Conservation (phyloP, 2,329 filamentous ascomycete species). For the Cyphellophora attinorum region DNA sequence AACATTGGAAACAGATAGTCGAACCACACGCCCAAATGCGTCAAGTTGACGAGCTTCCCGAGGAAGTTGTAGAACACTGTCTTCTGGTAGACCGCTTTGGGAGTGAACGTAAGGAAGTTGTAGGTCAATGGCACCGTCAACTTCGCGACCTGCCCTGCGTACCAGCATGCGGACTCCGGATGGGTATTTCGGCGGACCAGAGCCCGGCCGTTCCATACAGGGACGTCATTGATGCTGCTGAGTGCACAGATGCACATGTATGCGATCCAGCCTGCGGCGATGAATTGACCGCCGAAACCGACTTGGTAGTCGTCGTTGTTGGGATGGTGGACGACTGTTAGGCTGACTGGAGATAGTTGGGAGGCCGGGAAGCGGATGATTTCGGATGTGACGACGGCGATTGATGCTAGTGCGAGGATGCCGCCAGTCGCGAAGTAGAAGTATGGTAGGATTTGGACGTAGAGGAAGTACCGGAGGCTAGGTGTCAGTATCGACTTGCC, state of each 20-base stretch:
- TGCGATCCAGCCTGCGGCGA: conserved; percentile 78
- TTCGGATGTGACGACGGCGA: conserved; percentile 87
- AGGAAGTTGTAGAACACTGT: conserved; percentile 86
- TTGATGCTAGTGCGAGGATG: conserved; percentile 64
- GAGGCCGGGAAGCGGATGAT: conserved; percentile 74
- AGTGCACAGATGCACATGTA: conserved; percentile 94
- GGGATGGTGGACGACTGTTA: conserved; percentile 55
- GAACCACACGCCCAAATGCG: conserved; percentile 71
- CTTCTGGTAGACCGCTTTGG: conserved; percentile 58
- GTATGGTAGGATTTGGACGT: conserved; percentile 65
- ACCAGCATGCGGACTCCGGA: conserved; percentile 91
- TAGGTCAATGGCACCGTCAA: conserved; percentile 87
- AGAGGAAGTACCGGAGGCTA: conserved; percentile 67
- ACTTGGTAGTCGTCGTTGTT: conserved; percentile 63
- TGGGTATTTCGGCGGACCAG: conserved; percentile 86
- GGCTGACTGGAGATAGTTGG: conserved; percentile 59
- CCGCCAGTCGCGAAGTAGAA: conserved; percentile 55
- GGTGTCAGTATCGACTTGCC: conserved; percentile 61
- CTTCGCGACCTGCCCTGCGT: conserved; percentile 82
- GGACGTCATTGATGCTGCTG: conserved; percentile 79
- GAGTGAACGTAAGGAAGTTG: conserved; percentile 91
- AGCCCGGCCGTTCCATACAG: conserved; percentile 93
- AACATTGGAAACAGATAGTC: conserved; percentile 83
- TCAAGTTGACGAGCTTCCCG: conserved; percentile 73
- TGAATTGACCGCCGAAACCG: conserved; percentile 75